Base-by-base conservation (phyloP, 164 flowering plant species). In the Nymphaea thermarum region DNA sequence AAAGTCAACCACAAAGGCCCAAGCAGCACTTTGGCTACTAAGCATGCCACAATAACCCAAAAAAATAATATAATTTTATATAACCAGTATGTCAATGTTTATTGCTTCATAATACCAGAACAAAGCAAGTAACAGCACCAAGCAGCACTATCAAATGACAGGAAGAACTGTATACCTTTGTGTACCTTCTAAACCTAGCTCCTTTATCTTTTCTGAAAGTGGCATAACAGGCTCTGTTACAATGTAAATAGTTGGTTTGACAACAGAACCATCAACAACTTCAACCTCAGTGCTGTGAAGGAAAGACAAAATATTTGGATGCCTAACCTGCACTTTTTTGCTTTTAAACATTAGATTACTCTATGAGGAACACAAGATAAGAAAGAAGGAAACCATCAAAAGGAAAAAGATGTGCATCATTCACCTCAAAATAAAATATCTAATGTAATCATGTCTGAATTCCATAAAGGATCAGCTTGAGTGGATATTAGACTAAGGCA, bases 191-290 rank as follows among this genome's bases (percentile, higher is more conserved):
- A 94, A 78, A 69, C 97, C 91, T 70, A 94, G 77, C 77, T 94
- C 98, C 84, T 86, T 91, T 71, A 94, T 88, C 86, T 91, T 94
- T 72, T 94, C 96, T 7, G 95, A 84, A 42, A 94, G 77, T 17
- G 98, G 98, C 91, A 84, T 83, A 41, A 94, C 97, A 75, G 97
- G 96, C 81, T 94, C 98, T 5, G 98, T 94, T 18, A 94, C 98
- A 70, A 94, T 85, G 74, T 94, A 94, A 71, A 94, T 89, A 15
- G 95, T 90, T 66, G 82, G 81, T 79, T 85, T 94, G 5, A 86
- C 70, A 71, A 75, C 65, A 63, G 96, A 71, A 55, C 88, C 95
- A 77, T 94, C 98, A 74, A 78, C 67, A 68, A 75, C 73, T 67
- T 94, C 97, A 11, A 81, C 86, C 80, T 94, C 98, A 16, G 96